A percentile compares a stretch with the other conserved stretches of the same genome.
Evolutionary conservation across 2,329 filamentous ascomycete genomes (phyloP).

Genomic region (Clarireedia hainanense): DNA sequence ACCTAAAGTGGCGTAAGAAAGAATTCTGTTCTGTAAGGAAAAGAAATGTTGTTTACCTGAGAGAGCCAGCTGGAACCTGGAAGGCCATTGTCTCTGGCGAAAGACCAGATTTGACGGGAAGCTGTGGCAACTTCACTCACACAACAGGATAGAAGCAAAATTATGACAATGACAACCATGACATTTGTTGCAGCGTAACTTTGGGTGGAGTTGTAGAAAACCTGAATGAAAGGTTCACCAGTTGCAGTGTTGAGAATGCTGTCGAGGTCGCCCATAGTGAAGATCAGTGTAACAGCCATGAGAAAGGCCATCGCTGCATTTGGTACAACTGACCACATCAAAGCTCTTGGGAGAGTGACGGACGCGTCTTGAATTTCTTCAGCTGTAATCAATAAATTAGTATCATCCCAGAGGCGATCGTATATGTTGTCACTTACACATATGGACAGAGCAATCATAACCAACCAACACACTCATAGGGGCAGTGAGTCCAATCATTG

Average conservation of each 20-base stretch:
- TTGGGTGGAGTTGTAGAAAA: slow-evolving; percentile 22
- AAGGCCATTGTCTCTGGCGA: slow-evolving; percentile 36
- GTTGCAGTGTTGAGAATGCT: slow-evolving; percentile 24
- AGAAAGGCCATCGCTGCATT: slow-evolving; percentile 33
- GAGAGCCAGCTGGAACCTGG: slow-evolving; percentile 33
- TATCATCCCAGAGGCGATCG: neutral
- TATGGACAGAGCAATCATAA: slow-evolving; percentile 27
- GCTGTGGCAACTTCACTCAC: slow-evolving; percentile 30
- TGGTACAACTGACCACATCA: slow-evolving; percentile 30
- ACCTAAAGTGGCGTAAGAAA: slow-evolving; percentile 3
- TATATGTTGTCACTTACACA: slow-evolving; percentile 23
- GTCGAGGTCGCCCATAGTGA: slow-evolving; percentile 31
- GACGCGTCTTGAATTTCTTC: slow-evolving; percentile 43
- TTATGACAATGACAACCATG: slow-evolving; percentile 37
- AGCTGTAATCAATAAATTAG: slow-evolving; percentile 15
- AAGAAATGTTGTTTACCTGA: slow-evolving; percentile 25
- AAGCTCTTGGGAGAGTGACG: slow-evolving; percentile 36
- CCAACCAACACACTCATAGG: slow-evolving; percentile 25
- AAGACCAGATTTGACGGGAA: slow-evolving; percentile 34
- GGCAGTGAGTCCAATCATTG: slow-evolving; percentile 32
- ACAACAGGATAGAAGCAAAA: slow-evolving; percentile 31
- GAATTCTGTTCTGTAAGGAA: slow-evolving; percentile 24
- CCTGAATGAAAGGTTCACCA: slow-evolving; percentile 30
- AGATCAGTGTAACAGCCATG: slow-evolving; percentile 33
- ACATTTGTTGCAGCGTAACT: slow-evolving; percentile 35